These are phyloP conservation scores for Moesziomyces antarcticus DNA, from an alignment of 1,284 basidiomycete species.

Conservation along the genomic window DNA sequence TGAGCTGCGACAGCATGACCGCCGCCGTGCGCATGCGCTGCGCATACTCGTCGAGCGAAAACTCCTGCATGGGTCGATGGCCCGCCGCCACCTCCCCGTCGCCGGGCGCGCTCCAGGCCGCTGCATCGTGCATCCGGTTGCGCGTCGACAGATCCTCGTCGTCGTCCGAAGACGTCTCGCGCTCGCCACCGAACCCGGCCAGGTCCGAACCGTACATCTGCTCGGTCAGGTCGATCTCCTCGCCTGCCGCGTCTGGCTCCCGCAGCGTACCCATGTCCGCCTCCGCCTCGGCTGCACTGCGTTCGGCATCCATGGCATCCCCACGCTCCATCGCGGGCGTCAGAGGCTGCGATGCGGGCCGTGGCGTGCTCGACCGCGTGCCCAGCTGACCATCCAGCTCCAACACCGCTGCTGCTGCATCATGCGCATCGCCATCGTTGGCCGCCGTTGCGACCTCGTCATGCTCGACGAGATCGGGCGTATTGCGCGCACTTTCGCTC, in stretches of 20 bases:
- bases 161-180: slow-evolving; percentile 28
- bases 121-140: slow-evolving; percentile 60
- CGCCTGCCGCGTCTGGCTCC: slow-evolving; percentile 21
- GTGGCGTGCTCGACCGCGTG: slow-evolving; percentile 18
- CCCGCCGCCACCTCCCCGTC: slow-evolving; percentile 18
- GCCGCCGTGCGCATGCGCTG: slow-evolving; percentile 98
- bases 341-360: slow-evolving; percentile 22
- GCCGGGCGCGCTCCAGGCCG: slow-evolving; percentile 50
- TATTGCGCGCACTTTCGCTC: slow-evolving; percentile 8
- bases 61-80: slow-evolving; percentile 45
- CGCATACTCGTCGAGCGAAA: slow-evolving; percentile 88
- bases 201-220: slow-evolving; percentile 65
- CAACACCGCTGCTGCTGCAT: neutral
- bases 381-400: neutral
- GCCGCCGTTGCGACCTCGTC: slow-evolving; percentile 10
- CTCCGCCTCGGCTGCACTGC: neutral
- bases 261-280: neutral
- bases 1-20: slow-evolving; percentile 97
- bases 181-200: slow-evolving; percentile 59
- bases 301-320: slow-evolving; percentile 1
- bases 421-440: slow-evolving; percentile 5
- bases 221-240: slow-evolving; percentile 65
- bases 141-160: slow-evolving; percentile 56
- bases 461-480: slow-evolving; percentile 13
- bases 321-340: slow-evolving; percentile 22